Percentiles rank a stretch among this genome's conserved stretches.
Evolutionary conservation across 148 eudicot species (phyloP).

Genomic region (Polygonum maritimum): DNA sequence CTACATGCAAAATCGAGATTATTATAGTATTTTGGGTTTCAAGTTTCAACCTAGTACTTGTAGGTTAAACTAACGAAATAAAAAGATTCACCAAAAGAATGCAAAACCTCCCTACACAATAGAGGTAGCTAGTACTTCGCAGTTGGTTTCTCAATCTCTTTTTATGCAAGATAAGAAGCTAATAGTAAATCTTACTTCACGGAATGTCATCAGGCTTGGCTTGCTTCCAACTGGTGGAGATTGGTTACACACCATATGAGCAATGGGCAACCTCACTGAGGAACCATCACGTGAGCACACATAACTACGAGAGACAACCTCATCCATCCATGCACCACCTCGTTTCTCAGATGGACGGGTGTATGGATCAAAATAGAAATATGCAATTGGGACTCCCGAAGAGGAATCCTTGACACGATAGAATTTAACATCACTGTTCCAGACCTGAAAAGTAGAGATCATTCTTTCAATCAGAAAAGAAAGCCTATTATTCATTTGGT

Average conservation of each 20-base stretch:
- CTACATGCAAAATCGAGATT: not conserved
- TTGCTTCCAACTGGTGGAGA: conserved; percentile 95
- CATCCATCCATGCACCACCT: conserved; percentile 99
- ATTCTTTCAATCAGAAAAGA: not conserved
- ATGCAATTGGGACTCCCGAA: conserved; percentile 62
- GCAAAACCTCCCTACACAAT: not conserved
- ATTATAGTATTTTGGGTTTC: not conserved
- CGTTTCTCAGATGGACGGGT: conserved; percentile 95
- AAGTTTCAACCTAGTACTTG: not conserved
- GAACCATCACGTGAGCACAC: conserved; percentile 60
- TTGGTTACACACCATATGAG: conserved; percentile 98
- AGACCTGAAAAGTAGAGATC: conserved; percentile 38
- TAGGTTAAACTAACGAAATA: not conserved
- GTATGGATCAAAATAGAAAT: conserved; percentile 97
- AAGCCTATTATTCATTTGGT: not conserved
- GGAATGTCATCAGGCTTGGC: conserved; percentile 98
- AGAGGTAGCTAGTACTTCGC: not conserved
- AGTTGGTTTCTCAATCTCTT: not conserved
- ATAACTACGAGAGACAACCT: conserved; percentile 86
- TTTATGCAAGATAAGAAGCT: not conserved
- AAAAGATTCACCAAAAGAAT: not conserved
- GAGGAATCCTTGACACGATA: conserved; percentile 78
- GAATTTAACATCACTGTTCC: conserved; percentile 83
- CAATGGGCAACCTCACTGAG: conserved; percentile 89
- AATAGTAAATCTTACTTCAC: conserved; percentile 54